Evolutionary conservation across 805 yeast genomes (phyloP).

Genomic region (Wickerhamomyces alni): DNA sequence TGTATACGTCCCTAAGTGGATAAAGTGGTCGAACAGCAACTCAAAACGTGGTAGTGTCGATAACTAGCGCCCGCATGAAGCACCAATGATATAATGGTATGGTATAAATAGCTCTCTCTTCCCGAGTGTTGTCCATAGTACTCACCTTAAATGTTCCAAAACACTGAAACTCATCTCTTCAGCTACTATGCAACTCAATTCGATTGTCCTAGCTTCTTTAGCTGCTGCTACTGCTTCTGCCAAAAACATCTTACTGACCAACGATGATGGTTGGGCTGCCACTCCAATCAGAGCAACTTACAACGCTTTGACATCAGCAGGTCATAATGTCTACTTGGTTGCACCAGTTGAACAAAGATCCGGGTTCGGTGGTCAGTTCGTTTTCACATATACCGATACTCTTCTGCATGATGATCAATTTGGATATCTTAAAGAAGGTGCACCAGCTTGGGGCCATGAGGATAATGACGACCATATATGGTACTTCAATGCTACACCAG

Average conservation of each 20-base stretch:
- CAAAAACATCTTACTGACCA: slow-evolving; percentile 42
- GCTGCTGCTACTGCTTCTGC: slow-evolving; percentile 18
- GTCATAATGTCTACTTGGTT: slow-evolving; percentile 42
- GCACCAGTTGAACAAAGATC: slow-evolving; percentile 48
- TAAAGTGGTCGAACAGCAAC: too few species aligned
- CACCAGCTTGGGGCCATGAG: slow-evolving; percentile 53
- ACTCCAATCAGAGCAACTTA: slow-evolving; percentile 53
- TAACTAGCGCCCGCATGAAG: too few species aligned
- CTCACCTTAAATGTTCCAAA: too few species aligned
- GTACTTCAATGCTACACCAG: slow-evolving; percentile 55
- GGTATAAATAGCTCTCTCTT: too few species aligned
- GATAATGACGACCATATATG: slow-evolving; percentile 35
- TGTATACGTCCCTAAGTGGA: too few species aligned
- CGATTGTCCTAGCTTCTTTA: slow-evolving; percentile 3
- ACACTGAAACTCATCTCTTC: background rate
- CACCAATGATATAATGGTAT: too few species aligned
- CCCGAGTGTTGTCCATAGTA: too few species aligned
- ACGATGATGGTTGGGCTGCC: slow-evolving; percentile 54
- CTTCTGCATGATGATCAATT: slow-evolving; percentile 43
- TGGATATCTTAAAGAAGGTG: slow-evolving; percentile 39
- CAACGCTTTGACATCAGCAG: slow-evolving; percentile 39
- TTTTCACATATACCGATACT: slow-evolving; percentile 32
- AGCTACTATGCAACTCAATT: slow-evolving; percentile 9
- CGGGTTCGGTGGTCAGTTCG: slow-evolving; percentile 52
- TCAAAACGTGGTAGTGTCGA: too few species aligned